A percentile compares a stretch with the other conserved stretches of the same genome.
Conservation (phyloP, 169 alveolate genomes). For the Perkinsus chesapeaki region DNA sequence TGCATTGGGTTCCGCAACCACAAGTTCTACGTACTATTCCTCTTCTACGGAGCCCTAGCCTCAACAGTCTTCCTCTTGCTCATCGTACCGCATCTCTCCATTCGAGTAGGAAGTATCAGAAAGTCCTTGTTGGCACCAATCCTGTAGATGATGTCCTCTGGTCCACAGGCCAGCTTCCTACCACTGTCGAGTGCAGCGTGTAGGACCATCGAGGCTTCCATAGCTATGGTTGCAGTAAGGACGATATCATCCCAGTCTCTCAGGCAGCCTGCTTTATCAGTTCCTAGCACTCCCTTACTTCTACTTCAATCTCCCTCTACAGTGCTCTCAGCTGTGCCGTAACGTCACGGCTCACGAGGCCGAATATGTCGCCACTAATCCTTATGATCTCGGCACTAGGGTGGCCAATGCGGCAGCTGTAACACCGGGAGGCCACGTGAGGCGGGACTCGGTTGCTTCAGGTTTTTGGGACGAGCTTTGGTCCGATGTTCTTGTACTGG, state of each 20-base stretch:
- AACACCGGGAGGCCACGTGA: not conserved
- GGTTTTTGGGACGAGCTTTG: not conserved
- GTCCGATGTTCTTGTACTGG: not conserved
- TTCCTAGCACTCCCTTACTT: not conserved
- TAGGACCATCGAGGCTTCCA: not conserved
- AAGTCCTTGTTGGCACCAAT: not conserved
- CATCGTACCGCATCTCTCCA: not conserved
- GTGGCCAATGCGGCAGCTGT: not conserved
- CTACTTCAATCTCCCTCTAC: not conserved
- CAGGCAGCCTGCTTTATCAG: not conserved
- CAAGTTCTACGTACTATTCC: not conserved
- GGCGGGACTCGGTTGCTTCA: not conserved
- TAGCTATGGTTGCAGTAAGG: not conserved
- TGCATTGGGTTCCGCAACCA: not conserved
- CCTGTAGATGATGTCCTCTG: too few species aligned
- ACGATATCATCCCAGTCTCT: not conserved
- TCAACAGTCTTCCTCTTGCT: not conserved
- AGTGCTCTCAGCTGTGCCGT: not conserved
- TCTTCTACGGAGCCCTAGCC: not conserved
- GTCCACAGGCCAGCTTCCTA: too few species aligned
- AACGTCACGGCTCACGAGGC: not conserved
- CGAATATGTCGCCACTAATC: not conserved
- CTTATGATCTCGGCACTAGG: not conserved
- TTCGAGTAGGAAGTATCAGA: not conserved
- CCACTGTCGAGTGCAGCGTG: too few species aligned